Base-by-base conservation (phyloP, 2,329 filamentous ascomycete genomes). In the Teratosphaeria zuluensis region DNA sequence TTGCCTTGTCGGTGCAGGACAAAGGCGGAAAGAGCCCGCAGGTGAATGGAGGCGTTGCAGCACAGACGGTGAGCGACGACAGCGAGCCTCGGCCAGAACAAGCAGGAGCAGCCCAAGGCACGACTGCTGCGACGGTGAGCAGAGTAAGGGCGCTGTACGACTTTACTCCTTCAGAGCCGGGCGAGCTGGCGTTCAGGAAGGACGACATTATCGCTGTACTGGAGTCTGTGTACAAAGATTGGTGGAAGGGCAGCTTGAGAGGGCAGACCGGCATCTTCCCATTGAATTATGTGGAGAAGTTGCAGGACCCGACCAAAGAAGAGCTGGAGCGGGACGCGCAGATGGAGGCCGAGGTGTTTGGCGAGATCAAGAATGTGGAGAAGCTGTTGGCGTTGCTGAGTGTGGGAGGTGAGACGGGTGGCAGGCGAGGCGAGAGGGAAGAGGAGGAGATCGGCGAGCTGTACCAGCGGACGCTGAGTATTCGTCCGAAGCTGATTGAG, bases 141-240 rank as follows among this genome's bases (percentile, higher is more conserved):
- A 85, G 94, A 56, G 94, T 99, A 54, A 84, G 92, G 64, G 94
- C 94, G 1, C 80, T 97, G 53, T 99, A 90, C 72, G 94, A 99
- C 73, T 99, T 99, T 73, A 86, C 88, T 55, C 92, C 94, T 1
- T 95, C 92, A 0, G 94, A 99, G 73, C 85, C 91, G 0, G 94
- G 92, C 54, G 94, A 99, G 77, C 80, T 99, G 62, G 91, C 95
- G 66, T 99, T 99, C 74, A 88, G 92, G 66, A 96, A 95, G 76
- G 92, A 94, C 31, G 94, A 99, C 72, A 88, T 97, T 48, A 99
- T 99, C 73, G 92, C 94, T 1, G 94, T 99, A 16, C 80, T 99
- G 48, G 94, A 97, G 75, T 96, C 92, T 1, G 94, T 97, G 1
- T 99, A 95, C 78, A 99, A 97, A 75, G 94, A 99, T 74, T 99